Base-by-base conservation (phyloP, 2,329 filamentous ascomycete genomes). In the Macrophomina tecta region DNA sequence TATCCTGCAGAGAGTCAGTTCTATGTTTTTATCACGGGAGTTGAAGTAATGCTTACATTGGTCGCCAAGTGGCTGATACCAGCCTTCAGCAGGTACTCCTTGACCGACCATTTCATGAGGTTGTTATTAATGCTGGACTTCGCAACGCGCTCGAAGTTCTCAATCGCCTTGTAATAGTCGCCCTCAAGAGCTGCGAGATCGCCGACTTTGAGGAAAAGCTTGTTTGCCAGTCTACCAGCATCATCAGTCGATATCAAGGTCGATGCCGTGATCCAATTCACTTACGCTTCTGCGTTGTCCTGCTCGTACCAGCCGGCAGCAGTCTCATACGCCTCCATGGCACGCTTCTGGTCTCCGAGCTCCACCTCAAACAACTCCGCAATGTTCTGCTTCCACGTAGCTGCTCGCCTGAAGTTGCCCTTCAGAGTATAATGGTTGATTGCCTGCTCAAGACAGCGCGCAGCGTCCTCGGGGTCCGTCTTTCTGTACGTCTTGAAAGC, bases 11-110 rank as follows among this genome's bases (percentile, higher is more conserved):
- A 8, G 36, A 2, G 61, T 66, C 55, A 65, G 12, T 8, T 51
- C 11, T 4, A 52, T 18, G 9, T 6, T 61, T 34, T 18, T 34
- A 2, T 23, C 45, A 6, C 18, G 34, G 16, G 64, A 11, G 3
- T 23, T 23, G 23, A 23, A 23, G 45, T 8, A 45, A 42, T 65
- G 58, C 40, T 38, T 77, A 82, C 82, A 66, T 82, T 84, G n/a
- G 86, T 85, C 65, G 87, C 88, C 45, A 98, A 85, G 77, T 97
- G 91, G 82, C 94, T 97, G 76, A 98, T 91, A 38, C 93, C 94
- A 0, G 93, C 92, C 82, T 97, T 97, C 75, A 98, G 86, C 75
- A 97, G 90, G 82, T 97, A 97, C 71, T 97, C 93, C 81, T 97
- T 98, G 70, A 98, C 93, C 56, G 89, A 92, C 87, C 92, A 97